Conservation (phyloP, 1,284 basidiomycete genomes). For the Anthracocystis walkeri region DNA sequence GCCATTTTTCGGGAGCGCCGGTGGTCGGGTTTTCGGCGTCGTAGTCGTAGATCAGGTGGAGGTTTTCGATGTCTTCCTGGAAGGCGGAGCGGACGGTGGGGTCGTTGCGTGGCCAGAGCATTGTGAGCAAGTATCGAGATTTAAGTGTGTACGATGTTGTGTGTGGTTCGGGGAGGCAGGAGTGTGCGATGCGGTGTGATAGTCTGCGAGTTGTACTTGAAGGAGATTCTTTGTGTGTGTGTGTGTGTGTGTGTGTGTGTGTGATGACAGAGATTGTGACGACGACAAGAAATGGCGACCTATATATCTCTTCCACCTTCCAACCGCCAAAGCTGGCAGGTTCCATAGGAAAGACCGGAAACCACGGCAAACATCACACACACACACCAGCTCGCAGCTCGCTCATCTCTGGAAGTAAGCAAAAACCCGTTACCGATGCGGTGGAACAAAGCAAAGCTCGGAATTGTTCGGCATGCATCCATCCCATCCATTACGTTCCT, state of each 20-base stretch:
- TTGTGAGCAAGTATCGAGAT: background rate
- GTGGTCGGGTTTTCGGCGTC: slow-evolving; percentile 53
- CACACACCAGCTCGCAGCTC: no score
- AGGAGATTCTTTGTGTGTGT: no score
- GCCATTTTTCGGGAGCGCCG: slow-evolving; percentile 55
- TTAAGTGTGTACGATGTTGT: background rate
- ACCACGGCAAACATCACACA: background rate
- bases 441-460: no score
- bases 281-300: no score
- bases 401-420: no score
- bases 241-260: no score
- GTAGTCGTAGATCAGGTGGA: slow-evolving; percentile 53
- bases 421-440: background rate
- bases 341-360: background rate
- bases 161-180: background rate
- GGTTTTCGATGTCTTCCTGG: slow-evolving; percentile 41
- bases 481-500: no score
- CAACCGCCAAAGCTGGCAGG: no score
- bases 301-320: background rate
- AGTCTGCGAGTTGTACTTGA: no score
- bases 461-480: no score
- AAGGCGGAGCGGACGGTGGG: slow-evolving; percentile 27
- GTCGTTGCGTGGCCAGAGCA: slow-evolving; percentile 53
- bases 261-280: background rate
- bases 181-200: no score